phyloP scores from a whole-genome alignment of 495 filamentous ascomycete genomes.

The Lasiosphaeria ovina region DNA sequence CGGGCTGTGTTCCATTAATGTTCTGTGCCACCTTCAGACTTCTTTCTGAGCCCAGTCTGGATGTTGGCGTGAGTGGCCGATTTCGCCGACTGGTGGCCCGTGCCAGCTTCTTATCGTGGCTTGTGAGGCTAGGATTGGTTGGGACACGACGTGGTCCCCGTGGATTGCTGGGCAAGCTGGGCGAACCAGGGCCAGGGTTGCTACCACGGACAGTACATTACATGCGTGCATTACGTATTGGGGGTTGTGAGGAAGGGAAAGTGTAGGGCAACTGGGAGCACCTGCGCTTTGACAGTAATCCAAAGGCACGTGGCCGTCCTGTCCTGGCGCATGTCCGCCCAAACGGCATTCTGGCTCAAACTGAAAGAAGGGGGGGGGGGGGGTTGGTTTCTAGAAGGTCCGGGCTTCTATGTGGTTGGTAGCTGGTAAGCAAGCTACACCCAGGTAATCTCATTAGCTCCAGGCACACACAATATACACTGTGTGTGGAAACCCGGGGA shows the following conservation, averaged over 20 bases:
- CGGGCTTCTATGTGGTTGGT: background rate
- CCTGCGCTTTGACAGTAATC: background rate
- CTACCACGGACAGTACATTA: too few species aligned
- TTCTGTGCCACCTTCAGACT: conserved; percentile 1
- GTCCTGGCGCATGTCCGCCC: background rate
- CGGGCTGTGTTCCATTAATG: background rate
- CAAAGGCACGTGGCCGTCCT: background rate
- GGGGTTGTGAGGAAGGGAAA: too few species aligned
- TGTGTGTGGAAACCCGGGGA: too few species aligned
- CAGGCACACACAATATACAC: too few species aligned
- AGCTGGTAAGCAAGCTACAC: too few species aligned
- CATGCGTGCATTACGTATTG: too few species aligned
- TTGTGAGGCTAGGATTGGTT: background rate
- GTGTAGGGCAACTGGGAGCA: background rate
- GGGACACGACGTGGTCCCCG: background rate
- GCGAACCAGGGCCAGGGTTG: background rate
- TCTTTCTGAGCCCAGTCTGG: background rate
- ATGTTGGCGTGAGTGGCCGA: background rate
- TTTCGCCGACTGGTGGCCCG: background rate
- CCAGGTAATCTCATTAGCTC: too few species aligned
- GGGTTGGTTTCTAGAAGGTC: background rate
- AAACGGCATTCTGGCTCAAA: background rate
- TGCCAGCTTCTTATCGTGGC: background rate
- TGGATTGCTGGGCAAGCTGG: background rate
- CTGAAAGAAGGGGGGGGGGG: background rate